phyloP scores from a whole-genome alignment of 2,329 filamentous ascomycete species.

The Trichoderma hamatum region DNA sequence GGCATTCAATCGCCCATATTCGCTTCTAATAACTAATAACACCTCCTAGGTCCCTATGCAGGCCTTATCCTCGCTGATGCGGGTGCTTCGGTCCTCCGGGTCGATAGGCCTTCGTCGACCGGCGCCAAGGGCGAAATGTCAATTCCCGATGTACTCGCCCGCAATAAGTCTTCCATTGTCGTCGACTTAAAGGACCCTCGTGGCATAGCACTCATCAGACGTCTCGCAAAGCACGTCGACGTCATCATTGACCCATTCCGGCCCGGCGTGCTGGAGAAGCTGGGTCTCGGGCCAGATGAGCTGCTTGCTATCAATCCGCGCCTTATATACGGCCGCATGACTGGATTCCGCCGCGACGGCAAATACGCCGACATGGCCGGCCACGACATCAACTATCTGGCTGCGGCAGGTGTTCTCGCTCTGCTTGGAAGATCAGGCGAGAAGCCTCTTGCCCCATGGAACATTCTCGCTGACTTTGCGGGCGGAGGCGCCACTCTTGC shows the following conservation, averaged over 20 bases:
- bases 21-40: neutral
- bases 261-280: constrained; percentile 84
- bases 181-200: constrained; percentile 73
- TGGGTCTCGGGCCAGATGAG: constrained; percentile 73
- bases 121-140: constrained; percentile 47
- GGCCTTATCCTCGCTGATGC: constrained; percentile 88
- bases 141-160: constrained; percentile 74
- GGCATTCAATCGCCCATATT: neutral
- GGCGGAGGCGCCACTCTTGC: constrained; percentile 84
- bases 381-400: constrained; percentile 96
- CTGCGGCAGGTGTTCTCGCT: constrained; percentile 77
- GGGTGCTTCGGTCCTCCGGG: constrained; percentile 82
- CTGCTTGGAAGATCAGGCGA: constrained; percentile 72
- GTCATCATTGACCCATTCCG: constrained; percentile 92
- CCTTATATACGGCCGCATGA: constrained; percentile 82
- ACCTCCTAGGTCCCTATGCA: constrained; percentile 72
- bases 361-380: constrained; percentile 87
- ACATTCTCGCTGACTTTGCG: constrained; percentile 88
- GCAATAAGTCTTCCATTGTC: constrained; percentile 78
- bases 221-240: constrained; percentile 72
- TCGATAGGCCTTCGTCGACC: constrained; percentile 68
- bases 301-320: constrained; percentile 70
- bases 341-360: constrained; percentile 85
- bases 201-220: constrained; percentile 68
- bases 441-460: constrained; percentile 77